Evolutionary conservation across 2,329 filamentous ascomycete genomes (phyloP), one percentile per base, ranked within the genome.

Genomic region (Pestalotiopsis sp.): DNA sequence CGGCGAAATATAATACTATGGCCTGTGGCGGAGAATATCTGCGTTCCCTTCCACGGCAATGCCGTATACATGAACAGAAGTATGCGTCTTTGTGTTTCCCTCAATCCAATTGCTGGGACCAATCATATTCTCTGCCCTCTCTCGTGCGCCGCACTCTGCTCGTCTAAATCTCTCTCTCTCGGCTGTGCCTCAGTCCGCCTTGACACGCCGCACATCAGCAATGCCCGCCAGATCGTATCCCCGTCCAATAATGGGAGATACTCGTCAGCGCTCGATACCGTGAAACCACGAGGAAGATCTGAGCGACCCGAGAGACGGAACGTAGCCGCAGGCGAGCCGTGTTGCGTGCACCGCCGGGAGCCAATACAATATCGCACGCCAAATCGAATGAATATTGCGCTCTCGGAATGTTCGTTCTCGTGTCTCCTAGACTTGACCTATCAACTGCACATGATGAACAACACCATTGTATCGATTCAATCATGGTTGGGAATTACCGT

Each of bases 271-370:
- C 14, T 14, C 12, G n/a, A 31, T 31, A 49, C 7, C 27, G 61
- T 64, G 61, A 49, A 49, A 64, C 61, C 39, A 39, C n/a, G 63
- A 39, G 63, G 49, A 66, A 65, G 20, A 23, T n/a, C 17, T 45
- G 58, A 60, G 27, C 31, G 59, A 62, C 14, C 27, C 31, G 13
- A 36, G 14, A 39, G 13, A 62, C 57, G 57, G 57, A 11, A 27
- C 27, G 57, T 59, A 59, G 52, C 57, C 23, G 57, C 27, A 59
- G 23, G 13, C 25, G 11, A 23, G 27, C 57, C 20, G 23, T 17
- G 23, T 59, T 13, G 23, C 11, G 25, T 59, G 23, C 57, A 59
- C 14, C 27, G 17, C 23, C 27, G 9, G 27, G 23, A 23, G 4
- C 14, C 57, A 23, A 59, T 27, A 52, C 13, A 20, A 17, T 52